Evolutionary conservation across 257 asterid species (phyloP).

Genomic region (Ilex aquifolium): DNA sequence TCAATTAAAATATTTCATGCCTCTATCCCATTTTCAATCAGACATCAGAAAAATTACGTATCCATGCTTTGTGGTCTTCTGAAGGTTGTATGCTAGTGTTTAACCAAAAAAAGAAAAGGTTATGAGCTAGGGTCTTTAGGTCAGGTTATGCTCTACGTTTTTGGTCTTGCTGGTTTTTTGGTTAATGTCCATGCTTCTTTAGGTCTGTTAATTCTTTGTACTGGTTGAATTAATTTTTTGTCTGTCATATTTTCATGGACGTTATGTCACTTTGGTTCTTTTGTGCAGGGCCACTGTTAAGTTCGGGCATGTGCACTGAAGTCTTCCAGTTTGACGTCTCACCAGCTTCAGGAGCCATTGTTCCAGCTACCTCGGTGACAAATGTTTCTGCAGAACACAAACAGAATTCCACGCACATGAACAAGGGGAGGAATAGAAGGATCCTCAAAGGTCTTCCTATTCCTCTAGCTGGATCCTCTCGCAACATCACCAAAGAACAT

Average conservation of each 20-base stretch:
- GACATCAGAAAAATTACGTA: not conserved
- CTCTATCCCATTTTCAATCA: no score
- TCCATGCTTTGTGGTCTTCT: not conserved
- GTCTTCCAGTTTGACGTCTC: slow-evolving; percentile 93
- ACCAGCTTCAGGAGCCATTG: slow-evolving; percentile 66
- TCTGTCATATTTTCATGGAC: not conserved
- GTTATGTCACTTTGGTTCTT: not conserved
- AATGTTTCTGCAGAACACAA: slow-evolving; percentile 41
- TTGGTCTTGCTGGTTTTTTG: not conserved
- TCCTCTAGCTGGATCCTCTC: slow-evolving; percentile 46
- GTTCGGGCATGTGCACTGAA: slow-evolving; percentile 92
- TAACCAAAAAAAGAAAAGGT: no score
- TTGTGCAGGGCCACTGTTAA: slow-evolving; percentile 80
- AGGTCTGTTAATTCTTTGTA: not conserved
- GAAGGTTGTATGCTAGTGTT: not conserved
- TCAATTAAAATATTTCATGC: no score
- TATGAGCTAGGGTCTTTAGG: not conserved
- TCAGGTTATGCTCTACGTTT: not conserved
- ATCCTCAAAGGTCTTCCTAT: slow-evolving; percentile 53
- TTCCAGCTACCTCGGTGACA: slow-evolving; percentile 46
- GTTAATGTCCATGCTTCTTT: not conserved
- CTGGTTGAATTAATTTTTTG: not conserved
- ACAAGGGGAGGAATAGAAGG: slow-evolving; percentile 61
- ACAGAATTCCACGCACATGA: slow-evolving; percentile 41
- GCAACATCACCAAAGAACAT: slow-evolving; percentile 51